These are phyloP conservation scores for Grosmannia clavigera DNA, from an alignment of 2,329 filamentous ascomycete species.

Conservation along the genomic window DNA sequence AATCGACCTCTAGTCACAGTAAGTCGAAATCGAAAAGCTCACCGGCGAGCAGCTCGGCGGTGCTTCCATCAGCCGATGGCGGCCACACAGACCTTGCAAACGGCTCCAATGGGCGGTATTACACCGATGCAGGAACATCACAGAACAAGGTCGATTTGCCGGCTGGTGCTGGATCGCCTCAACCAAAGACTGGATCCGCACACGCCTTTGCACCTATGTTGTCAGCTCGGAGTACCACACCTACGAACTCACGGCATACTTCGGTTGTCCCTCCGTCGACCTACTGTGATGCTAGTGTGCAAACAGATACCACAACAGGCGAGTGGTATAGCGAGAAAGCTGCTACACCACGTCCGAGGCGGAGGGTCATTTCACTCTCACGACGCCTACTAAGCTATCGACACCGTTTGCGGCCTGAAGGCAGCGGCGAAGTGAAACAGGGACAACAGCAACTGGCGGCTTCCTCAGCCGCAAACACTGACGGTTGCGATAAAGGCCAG, in stretches of 20 bases:
- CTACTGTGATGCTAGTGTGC: constrained; percentile 39
- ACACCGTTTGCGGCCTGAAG: constrained; percentile 28
- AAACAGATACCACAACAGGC: constrained; percentile 42
- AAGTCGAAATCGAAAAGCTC: constrained; percentile 17
- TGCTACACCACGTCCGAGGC: constrained; percentile 27
- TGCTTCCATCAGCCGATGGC: not conserved
- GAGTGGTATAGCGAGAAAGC: constrained; percentile 36
- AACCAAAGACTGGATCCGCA: constrained; percentile 12
- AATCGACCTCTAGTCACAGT: constrained; percentile 9
- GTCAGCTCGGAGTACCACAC: not conserved
- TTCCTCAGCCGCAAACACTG: not conserved
- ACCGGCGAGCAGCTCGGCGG: not conserved
- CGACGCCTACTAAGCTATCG: constrained; percentile 39
- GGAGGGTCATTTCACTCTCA: constrained; percentile 39
- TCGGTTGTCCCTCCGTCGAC: constrained; percentile 26
- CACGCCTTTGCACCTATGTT: not conserved
- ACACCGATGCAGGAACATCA: constrained; percentile 41
- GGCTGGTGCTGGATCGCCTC: constrained; percentile 27
- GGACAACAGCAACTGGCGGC: not conserved
- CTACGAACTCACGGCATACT: constrained; percentile 21
- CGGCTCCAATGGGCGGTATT: constrained; percentile 27
- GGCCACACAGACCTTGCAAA: constrained; percentile 15
- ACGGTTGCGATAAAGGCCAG: not conserved
- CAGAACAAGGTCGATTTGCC: constrained; percentile 43
- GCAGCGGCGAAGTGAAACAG: constrained; percentile 21